A percentile compares a stretch with the other conserved stretches of the same genome.
These are phyloP conservation scores for Geoglossum cookeanum DNA, from an alignment of 2,329 filamentous ascomycete species.

Conservation along the genomic window DNA sequence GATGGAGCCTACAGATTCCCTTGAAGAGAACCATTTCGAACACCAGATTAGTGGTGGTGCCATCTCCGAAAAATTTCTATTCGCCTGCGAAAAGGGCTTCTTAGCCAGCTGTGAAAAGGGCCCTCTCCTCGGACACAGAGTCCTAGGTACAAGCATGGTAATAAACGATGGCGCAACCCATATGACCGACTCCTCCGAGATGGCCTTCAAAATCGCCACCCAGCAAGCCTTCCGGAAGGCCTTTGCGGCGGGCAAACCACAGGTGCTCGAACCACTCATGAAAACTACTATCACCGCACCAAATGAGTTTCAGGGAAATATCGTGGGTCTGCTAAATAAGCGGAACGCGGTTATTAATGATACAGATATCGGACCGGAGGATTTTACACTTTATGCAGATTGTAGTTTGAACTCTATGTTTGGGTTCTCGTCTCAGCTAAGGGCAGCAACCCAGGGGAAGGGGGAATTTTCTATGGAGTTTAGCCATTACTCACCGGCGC, in stretches of 20 bases:
- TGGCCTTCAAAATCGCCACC: constrained; percentile 84
- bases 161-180: constrained; percentile 94
- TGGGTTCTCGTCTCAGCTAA: constrained; percentile 77
- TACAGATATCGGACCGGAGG: constrained; percentile 81
- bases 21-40: constrained; percentile 66
- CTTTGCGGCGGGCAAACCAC: constrained; percentile 61
- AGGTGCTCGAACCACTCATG: constrained; percentile 90
- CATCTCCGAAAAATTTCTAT: constrained; percentile 90
- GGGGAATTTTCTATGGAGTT: constrained; percentile 99
- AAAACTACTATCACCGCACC: constrained; percentile 94
- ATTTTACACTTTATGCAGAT: constrained; percentile 83
- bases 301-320: constrained; percentile 91
- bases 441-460: constrained; percentile 92
- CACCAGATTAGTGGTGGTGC: constrained; percentile 72
- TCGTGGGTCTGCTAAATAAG: constrained; percentile 93
- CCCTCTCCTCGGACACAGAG: constrained; percentile 78
- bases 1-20: constrained; percentile 63
- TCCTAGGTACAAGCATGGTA: constrained; percentile 77
- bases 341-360: constrained; percentile 87
- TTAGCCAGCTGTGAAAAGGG: constrained; percentile 64
- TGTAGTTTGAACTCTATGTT: constrained; percentile 96
- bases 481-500: constrained; percentile 78
- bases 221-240: constrained; percentile 94
- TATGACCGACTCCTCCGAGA: constrained; percentile 93
- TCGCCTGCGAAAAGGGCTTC: constrained; percentile 91